These are phyloP conservation scores for Larix kaempferi DNA, from an alignment of 75 land plant species.

Conservation along the genomic window DNA sequence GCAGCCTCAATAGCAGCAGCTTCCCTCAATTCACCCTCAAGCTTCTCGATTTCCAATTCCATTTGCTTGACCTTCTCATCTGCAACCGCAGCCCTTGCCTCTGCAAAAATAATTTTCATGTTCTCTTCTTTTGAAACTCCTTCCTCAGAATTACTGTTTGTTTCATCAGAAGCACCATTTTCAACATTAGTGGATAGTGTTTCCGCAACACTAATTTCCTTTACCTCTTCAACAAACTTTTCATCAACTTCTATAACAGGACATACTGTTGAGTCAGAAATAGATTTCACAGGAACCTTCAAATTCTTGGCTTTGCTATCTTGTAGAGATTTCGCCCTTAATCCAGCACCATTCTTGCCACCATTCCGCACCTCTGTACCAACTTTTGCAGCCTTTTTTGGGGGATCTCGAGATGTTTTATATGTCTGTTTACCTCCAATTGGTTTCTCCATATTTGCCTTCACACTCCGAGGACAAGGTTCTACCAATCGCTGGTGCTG, in stretches of 20 bases:
- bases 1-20: conserved; percentile 90
- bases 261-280: conserved; percentile 24
- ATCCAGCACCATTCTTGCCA: conserved; percentile 5
- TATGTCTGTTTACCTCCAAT: not conserved
- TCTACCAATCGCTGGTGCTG: not conserved
- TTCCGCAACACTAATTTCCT: conserved; percentile 38
- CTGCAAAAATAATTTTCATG: conserved; percentile 22
- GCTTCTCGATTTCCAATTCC: conserved; percentile 54
- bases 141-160: conserved; percentile 26
- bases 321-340: conserved; percentile 9
- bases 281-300: conserved; percentile 20
- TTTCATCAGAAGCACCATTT: conserved; percentile 36
- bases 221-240: conserved; percentile 30
- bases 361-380: conserved; percentile 1
- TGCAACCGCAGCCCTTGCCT: conserved; percentile 25
- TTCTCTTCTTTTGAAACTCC: conserved; percentile 30
- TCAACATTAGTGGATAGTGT: conserved; percentile 32
- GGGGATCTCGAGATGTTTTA: conserved; percentile 5
- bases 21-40: conserved; percentile 81
- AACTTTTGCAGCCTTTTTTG: conserved; percentile 2
- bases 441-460: conserved; percentile 4
- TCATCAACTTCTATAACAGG: conserved; percentile 22
- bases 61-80: conserved; percentile 54
- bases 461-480: not conserved
- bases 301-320: conserved; percentile 16